phyloP scores from a whole-genome alignment of 148 eudicot species.

The Silene uniflora region DNA sequence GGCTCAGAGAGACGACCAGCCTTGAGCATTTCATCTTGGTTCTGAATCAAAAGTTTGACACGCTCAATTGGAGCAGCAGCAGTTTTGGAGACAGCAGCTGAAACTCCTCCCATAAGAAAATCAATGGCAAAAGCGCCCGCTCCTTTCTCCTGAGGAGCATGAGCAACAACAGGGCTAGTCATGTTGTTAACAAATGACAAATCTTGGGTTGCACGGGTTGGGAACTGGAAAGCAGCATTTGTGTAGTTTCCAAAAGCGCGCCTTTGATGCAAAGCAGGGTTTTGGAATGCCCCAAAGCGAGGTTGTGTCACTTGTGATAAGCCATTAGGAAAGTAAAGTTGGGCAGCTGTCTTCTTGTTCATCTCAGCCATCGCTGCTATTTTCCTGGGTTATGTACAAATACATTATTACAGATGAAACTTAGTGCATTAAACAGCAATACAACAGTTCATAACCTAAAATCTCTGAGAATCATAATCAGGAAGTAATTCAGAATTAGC shows the following conservation, averaged over 20 bases:
- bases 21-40: slow-evolving; percentile 83
- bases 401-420: neutral
- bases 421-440: neutral
- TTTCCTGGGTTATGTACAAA: slow-evolving; percentile 23
- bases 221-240: slow-evolving; percentile 47
- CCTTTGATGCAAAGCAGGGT: slow-evolving; percentile 40
- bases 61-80: slow-evolving; percentile 91
- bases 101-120: slow-evolving; percentile 88
- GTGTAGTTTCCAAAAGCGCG: slow-evolving; percentile 44
- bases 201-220: slow-evolving; percentile 42
- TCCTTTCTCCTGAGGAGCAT: slow-evolving; percentile 72
- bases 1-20: slow-evolving; percentile 70
- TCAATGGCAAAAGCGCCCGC: slow-evolving; percentile 51
- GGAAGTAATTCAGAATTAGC: neutral
- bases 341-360: slow-evolving; percentile 42
- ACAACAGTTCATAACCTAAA: neutral
- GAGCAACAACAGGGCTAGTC: slow-evolving; percentile 51
- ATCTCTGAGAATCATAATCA: neutral
- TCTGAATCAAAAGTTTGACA: slow-evolving; percentile 82
- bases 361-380: slow-evolving; percentile 54
- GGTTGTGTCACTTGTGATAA: slow-evolving; percentile 41
- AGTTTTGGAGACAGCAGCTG: slow-evolving; percentile 82
- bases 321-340: slow-evolving; percentile 39
- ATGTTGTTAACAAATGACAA: slow-evolving; percentile 38
- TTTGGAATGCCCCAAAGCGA: slow-evolving; percentile 40